Evolutionary conservation across 805 yeast species (phyloP).

Genomic region (Hanseniaspora taiwanica): DNA sequence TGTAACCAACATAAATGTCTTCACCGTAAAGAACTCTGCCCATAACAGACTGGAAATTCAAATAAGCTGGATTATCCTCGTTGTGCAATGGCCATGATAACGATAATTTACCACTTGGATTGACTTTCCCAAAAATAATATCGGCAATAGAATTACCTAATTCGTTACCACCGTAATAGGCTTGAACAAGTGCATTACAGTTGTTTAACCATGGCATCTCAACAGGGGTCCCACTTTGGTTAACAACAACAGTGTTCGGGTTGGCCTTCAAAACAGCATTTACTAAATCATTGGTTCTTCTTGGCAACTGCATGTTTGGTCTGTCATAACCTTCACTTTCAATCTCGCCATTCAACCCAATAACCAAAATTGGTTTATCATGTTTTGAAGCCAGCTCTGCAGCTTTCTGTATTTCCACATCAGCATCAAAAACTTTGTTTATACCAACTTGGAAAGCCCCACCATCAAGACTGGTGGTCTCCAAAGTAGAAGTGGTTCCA

Average conservation of each 20-base stretch:
- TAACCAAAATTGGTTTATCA: constrained; percentile 39
- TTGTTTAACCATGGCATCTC: constrained; percentile 38
- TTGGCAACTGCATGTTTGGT: constrained; percentile 37
- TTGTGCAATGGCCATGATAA: constrained; percentile 39
- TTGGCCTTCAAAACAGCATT: constrained; percentile 33
- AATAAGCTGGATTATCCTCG: constrained; percentile 44
- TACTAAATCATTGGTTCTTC: constrained; percentile 32
- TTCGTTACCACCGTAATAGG: constrained; percentile 48
- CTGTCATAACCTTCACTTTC: constrained; percentile 52
- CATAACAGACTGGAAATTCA: constrained; percentile 36
- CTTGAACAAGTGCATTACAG: constrained; percentile 34
- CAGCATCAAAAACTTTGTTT: constrained; percentile 17
- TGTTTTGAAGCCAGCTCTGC: constrained; percentile 34
- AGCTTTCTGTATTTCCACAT: constrained; percentile 28
- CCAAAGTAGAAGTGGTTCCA: constrained; percentile 26
- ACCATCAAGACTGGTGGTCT: constrained; percentile 21
- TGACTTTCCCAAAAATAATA: constrained; percentile 43
- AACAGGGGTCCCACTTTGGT: constrained; percentile 51
- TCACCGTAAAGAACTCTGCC: constrained; percentile 51
- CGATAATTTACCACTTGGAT: constrained; percentile 48
- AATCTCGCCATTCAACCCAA: constrained; percentile 43
- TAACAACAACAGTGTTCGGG: constrained; percentile 38
- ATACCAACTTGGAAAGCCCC: constrained; percentile 26
- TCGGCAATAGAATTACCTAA: constrained; percentile 48
- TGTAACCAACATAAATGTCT: constrained; percentile 51